A percentile compares a stretch with the other conserved stretches of the same genome.
phyloP scores from a whole-genome alignment of 345 rosid genomes.

The Pistacia vera region DNA sequence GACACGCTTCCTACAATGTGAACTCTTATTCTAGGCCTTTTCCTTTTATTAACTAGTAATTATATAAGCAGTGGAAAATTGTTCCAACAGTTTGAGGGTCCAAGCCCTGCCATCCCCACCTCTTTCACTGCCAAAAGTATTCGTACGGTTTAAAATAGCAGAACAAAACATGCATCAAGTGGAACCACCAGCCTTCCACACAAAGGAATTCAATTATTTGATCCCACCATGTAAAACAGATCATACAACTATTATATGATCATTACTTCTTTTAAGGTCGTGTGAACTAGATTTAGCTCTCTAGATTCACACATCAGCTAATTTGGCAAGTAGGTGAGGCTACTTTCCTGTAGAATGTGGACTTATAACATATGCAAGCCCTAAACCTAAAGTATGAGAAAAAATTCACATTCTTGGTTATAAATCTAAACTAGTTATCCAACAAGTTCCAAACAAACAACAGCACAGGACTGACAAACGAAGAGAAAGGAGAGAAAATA shows the following conservation, averaged over 20 bases:
- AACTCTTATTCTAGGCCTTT: background rate
- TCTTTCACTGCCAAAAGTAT: background rate
- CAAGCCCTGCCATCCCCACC: background rate
- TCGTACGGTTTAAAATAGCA: slow-evolving; percentile 1
- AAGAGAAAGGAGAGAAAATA: slow-evolving; percentile 5
- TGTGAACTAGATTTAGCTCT: background rate
- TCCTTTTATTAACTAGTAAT: background rate
- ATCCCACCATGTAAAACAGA: background rate
- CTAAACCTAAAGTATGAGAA: background rate
- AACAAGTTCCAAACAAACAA: slow-evolving; percentile 6
- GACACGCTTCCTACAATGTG: background rate
- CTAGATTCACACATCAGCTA: slow-evolving; percentile 5
- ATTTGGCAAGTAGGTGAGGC: background rate
- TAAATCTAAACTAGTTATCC: background rate
- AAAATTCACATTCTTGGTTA: background rate
- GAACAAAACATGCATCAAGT: background rate
- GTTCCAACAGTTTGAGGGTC: background rate
- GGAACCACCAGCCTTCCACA: slow-evolving; percentile 2
- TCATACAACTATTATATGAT: background rate
- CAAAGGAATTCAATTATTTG: slow-evolving; percentile 2
- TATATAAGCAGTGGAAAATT: background rate
- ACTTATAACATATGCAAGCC: slow-evolving; percentile 11
- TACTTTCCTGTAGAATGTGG: background rate
- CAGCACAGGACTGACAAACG: background rate
- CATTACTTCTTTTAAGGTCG: background rate